These are phyloP conservation scores for Eucalyptus decipiens DNA, from an alignment of 345 rosid species.

Conservation along the genomic window DNA sequence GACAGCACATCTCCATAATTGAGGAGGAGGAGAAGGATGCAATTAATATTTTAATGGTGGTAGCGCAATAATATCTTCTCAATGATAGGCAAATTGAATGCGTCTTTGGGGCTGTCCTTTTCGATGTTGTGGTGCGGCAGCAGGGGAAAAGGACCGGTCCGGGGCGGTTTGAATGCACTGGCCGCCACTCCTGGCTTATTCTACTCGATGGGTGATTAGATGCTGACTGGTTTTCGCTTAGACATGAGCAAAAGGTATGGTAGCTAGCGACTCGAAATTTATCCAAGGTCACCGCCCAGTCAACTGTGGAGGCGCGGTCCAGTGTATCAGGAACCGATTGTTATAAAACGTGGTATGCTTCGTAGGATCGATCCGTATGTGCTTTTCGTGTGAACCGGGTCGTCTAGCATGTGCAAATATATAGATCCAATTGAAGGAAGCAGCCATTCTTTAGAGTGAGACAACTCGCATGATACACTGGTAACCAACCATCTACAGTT, in stretches of 20 bases:
- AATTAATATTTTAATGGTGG: neutral
- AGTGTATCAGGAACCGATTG: neutral
- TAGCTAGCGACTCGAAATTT: neutral
- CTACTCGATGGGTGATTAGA: neutral
- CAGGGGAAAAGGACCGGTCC: neutral
- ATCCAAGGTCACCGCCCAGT: neutral
- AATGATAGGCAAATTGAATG: neutral
- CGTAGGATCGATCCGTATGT: neutral
- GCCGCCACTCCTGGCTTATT: neutral
- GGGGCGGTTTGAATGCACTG: neutral
- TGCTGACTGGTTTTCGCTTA: neutral
- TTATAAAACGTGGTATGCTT: neutral
- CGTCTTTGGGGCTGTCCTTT: neutral
- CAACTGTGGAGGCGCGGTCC: neutral
- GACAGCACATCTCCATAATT: neutral
- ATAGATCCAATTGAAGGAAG: neutral
- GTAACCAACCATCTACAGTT: accelerated
- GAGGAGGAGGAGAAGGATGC: neutral
- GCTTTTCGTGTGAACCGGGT: neutral
- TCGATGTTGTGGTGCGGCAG: neutral
- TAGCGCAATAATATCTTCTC: neutral
- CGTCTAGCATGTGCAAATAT: neutral
- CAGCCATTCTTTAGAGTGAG: neutral
- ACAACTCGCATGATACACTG: no score
- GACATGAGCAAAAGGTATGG: neutral